Base-by-base conservation (phyloP, 2,329 filamentous ascomycete species). In the Ascosphaera acerosa region DNA sequence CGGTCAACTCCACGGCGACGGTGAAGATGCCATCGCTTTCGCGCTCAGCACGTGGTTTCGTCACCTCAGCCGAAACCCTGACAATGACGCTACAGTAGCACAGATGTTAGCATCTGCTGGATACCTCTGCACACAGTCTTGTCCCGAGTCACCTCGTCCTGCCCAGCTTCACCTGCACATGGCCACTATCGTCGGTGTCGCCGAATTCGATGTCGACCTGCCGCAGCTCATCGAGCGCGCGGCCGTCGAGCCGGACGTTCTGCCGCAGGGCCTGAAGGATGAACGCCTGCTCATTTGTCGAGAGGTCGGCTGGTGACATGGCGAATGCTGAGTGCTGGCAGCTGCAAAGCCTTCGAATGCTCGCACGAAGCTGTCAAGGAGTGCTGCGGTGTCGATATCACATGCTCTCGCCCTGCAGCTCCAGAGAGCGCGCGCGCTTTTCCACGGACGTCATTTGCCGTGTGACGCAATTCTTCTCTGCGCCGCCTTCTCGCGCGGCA, bases 11-110 rank as follows among this genome's bases (percentile, higher is more conserved):
- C 33, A 82, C 76, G 33, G 72, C 66, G 47, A 94, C 92, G 42
- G 72, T 81, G 59, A 94, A 94, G 51, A 90, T 66, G 49, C 87
- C 87, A 50, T 94, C 87, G 48, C 91, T 91, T 36, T 82, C 84
- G 38, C 84, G 74, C 54, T 94, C 84, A 32, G 74, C 54, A 47
- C 74, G 78, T 27, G 87, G 84, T 23, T 76, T 70, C 7, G 76
- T 76, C 37, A 94, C 76, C 55, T 91, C 78, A 38, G 81, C 76
- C 2, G 81, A 84, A 36, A 90, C 74, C 37, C 77, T 76, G 34
- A 75, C 80, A 36, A 89, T 58, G 35, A 92, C 67, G 44, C 82
- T 89, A 41, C 7, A 14, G 16, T 10, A 31, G 28, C 17, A 30
- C 10, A 35, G 10, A 16, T 2, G 10, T 32, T 46, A 40, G 40